Percentiles rank a stretch among this genome's conserved stretches.
Evolutionary conservation across 2,329 filamentous ascomycete genomes (phyloP).

Genomic region (Ceratocystis harringtonii): DNA sequence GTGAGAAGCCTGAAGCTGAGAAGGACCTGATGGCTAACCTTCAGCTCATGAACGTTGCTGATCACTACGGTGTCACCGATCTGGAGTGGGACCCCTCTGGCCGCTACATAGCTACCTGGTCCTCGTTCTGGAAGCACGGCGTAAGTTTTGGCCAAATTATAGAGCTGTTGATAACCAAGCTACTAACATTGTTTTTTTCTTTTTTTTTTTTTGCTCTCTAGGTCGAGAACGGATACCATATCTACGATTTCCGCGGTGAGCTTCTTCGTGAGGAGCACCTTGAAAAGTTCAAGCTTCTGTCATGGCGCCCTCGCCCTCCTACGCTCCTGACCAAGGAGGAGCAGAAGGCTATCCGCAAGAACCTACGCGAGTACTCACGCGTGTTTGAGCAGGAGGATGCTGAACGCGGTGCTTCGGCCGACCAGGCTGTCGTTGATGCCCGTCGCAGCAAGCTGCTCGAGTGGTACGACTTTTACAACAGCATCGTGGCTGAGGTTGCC

Average conservation of each 20-base stretch:
- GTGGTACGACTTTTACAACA: constrained; percentile 73
- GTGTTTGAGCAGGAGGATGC: constrained; percentile 91
- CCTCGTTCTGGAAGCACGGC: constrained; percentile 87
- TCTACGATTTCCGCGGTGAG: constrained; percentile 92
- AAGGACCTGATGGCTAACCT: constrained; percentile 92
- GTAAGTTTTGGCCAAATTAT: constrained; percentile 41
- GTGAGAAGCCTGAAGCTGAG: constrained; percentile 82
- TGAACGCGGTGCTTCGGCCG: constrained; percentile 83
- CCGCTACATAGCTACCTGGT: constrained; percentile 84
- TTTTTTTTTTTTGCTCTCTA: neutral
- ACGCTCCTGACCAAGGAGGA: constrained; percentile 93
- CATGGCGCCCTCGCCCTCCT: constrained; percentile 81
- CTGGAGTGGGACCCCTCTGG: constrained; percentile 97
- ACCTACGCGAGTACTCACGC: constrained; percentile 89
- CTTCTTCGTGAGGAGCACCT: constrained; percentile 78
- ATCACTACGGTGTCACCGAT: constrained; percentile 96
- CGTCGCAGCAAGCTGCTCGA: constrained; percentile 70
- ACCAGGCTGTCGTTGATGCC: constrained; percentile 82
- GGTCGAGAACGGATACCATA: constrained; percentile 87
- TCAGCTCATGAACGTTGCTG: constrained; percentile 80
- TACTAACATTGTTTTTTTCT: neutral
- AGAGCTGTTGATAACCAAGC: neutral
- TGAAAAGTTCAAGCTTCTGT: constrained; percentile 95
- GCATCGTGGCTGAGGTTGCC: constrained; percentile 53
- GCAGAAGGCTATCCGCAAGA: constrained; percentile 96